These are phyloP conservation scores for Obba rivulosa DNA, from an alignment of 768 basidiomycete genomes.

Conservation along the genomic window DNA sequence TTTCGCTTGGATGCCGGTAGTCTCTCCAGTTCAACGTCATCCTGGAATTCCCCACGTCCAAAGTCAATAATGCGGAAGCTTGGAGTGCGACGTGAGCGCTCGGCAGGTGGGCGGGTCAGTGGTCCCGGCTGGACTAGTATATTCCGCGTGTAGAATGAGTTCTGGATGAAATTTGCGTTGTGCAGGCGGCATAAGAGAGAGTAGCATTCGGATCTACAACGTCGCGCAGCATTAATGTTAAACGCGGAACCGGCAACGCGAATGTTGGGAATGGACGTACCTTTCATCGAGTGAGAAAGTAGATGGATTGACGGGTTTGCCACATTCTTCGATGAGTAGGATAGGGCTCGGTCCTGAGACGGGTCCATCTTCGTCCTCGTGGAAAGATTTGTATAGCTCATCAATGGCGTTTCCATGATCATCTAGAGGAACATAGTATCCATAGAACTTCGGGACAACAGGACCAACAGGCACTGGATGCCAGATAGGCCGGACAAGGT, in stretches of 20 bases:
- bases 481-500: constrained; percentile 35
- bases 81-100: constrained; percentile 23
- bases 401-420: constrained; percentile 2
- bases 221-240: not conserved
- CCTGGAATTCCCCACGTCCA: constrained; percentile 27
- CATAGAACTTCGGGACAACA: constrained; percentile 59
- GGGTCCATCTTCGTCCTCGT: constrained; percentile 7
- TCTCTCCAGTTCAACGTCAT: not conserved
- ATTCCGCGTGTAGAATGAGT: constrained; percentile 38
- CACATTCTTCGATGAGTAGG: constrained; percentile 45
- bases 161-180: constrained; percentile 31
- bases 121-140: constrained; percentile 40
- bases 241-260: no score
- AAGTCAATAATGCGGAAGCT: constrained; percentile 50
- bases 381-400: constrained; percentile 11
- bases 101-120: constrained; percentile 24
- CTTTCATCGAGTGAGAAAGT: constrained; percentile 18
- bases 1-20: no score
- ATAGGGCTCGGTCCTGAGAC: constrained; percentile 29
- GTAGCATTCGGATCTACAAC: constrained; percentile 21
- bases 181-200: constrained; percentile 39
- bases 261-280: constrained; percentile 2
- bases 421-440: constrained; percentile 40
- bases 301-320: constrained; percentile 25
- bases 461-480: constrained; percentile 44